Evolutionary conservation across 306 rosid genomes (phyloP), one percentile per base, ranked within the genome.

Genomic region (Hippophae gyantsensis): DNA sequence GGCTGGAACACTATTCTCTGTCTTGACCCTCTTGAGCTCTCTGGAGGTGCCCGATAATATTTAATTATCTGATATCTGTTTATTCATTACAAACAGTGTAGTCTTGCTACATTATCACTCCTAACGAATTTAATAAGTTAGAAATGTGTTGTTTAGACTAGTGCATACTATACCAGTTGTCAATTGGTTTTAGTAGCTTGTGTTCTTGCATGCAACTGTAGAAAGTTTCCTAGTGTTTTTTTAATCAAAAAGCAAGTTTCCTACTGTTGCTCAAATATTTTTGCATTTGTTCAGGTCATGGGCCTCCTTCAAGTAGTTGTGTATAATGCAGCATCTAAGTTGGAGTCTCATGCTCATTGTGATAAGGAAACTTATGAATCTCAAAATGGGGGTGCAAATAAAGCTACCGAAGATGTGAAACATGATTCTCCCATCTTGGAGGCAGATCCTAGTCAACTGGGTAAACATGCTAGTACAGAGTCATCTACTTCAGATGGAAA

Each of bases 281-380:
- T 2, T 42, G 14, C 10, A 25, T 32, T 67, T 25, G 9, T 67
- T 13, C 72, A 81, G 94, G 89, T 88, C 60, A 82, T 92, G 89
- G 82, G 82, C 66, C 81, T 92, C 56, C 88, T 92, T 73, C 99
- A 83, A 79, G 95, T 80, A 45, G 75, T 92, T 61, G 95, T 88
- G 59, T 56, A 69, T 63, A 73, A 65, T 62, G 94, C 99, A 55
- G 87, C 96, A 42, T 71, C 95, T 71, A 83, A 82, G 65, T 63
- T 92, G 54, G 98, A 86, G 79, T 65, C 69, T 68, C 84, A 69
- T 67, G 73, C 82, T 61, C 82, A 63, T 42, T 83, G 87, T 75
- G 89, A 83, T 58, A 77, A 75, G 60, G 81, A 47, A 51, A 63
- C 59, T 48, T 67, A 46, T 44, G 73, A 78, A 71, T 41, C 82